Evolutionary conservation across 768 basidiomycete species (phyloP), one percentile per base, ranked within the genome.

Genomic region (Rhizopogon sp.): DNA sequence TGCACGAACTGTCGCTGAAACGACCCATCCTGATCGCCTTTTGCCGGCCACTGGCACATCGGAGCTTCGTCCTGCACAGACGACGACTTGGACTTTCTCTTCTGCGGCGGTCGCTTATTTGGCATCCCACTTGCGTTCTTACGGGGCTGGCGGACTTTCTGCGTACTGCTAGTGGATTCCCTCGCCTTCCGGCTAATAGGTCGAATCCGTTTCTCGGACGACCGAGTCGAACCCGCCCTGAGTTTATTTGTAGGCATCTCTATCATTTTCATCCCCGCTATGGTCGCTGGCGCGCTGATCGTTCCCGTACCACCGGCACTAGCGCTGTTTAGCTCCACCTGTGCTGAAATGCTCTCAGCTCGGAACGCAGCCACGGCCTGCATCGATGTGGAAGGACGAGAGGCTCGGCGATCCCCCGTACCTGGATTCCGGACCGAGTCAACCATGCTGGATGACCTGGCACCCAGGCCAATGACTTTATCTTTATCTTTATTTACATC

Each of bases 1-100:
- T 71, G 65, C 31, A 72, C 67, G 43, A 72, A 70, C 71, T 73
- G 33, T 3, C 5, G 17, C 5, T 33, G 31, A 33, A 47, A 33
- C 2, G 46, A 47, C 6, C 33, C 33, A 20, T 47, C 20, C 8
- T 35, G 33, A 5, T 33, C 14, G 31, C 20, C 20, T 17, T 20
- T 47, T 35, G 17, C 33, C 14, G 46, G 46, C 46, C 46, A 47
- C 20, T 47, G 46, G 22, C 46, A 47, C 33, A 47, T 16, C 20
- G 14, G 46, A 9, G 5, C 8, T 35, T 35, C 46, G 13, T 20
- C 13, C 13, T 47, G 33, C 9, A 22, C 7, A 35, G 31, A 17
- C 33, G 20, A 14, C 5, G 46, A 35, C 33, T 35, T 35, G 46
- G 33, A 35, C 33, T 47, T 47, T 35, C 46, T 47, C 33, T 47